phyloP scores from a whole-genome alignment of 2,329 filamentous ascomycete species.

The Ceratocystis smalleyi region DNA sequence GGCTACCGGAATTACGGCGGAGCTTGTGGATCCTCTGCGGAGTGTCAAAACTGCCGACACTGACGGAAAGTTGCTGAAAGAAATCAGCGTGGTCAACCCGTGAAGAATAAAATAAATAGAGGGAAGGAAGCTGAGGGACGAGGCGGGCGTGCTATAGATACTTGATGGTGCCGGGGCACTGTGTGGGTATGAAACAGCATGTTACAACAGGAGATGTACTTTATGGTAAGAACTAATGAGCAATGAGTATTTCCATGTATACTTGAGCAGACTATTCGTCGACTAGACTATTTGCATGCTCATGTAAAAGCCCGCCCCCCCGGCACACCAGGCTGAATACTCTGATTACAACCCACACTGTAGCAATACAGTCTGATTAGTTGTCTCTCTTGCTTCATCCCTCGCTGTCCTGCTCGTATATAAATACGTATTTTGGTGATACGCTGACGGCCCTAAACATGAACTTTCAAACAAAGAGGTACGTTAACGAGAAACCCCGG shows the following conservation, averaged over 20 bases:
- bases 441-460: background rate
- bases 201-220: background rate
- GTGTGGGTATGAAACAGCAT: background rate
- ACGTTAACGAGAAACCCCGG: background rate
- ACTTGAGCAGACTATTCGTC: background rate
- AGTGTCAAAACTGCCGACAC: constrained; percentile 27
- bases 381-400: background rate
- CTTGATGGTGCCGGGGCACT: background rate
- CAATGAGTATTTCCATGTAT: background rate
- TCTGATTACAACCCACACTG: too few species aligned
- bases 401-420: background rate
- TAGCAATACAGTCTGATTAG: background rate
- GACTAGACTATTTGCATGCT: too few species aligned
- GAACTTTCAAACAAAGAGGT: background rate
- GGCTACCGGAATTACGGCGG: constrained; percentile 28
- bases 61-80: constrained; percentile 23
- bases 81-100: constrained; percentile 13
- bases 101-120: background rate
- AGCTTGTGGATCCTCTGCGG: constrained; percentile 25
- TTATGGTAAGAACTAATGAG: background rate
- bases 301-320: too few species aligned
- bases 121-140: background rate
- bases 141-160: background rate
- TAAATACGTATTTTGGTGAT: background rate
- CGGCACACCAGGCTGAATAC: too few species aligned